Base-by-base conservation (phyloP, 2,329 filamentous ascomycete genomes). In the Arthroderma sp. region DNA sequence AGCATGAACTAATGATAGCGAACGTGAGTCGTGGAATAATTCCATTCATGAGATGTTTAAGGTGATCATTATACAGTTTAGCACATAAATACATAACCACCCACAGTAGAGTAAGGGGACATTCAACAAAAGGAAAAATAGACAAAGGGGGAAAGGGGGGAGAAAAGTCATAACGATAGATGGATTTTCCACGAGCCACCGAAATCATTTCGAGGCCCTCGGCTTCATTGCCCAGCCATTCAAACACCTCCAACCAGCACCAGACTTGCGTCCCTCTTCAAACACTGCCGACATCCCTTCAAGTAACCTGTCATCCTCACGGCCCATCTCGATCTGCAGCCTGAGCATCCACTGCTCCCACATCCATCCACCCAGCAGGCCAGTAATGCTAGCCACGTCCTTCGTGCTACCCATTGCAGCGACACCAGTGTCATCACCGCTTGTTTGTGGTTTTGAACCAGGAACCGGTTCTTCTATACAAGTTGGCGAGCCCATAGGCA, bases 291-390 rank as follows among this genome's bases (percentile, higher is more conserved):
- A 70, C 11, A 79, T 68, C 28, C 73, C 68, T 47, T 76, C 72
- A 42, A 79, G 56, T 43, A 75, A 61, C 47, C 64, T 68, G 39
- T 65, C 62, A 46, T 71, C 68, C 31, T 71, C 69, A 58, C 86
- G 80, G 28, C 84, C 83, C 58, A 86, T 91, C 69, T 95, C 88
- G 66, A 82, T 76, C 67, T 91, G 84, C 56, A 89, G 75, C 58
- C 86, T 85, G 53, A 95, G 68, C 62, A 96, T 75, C 91, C 91
- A 98, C 61, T 86, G 83, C 73, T 98, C 91, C 89, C 88, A 98
- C 61, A 81, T 80, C 80, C 87, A 91, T 28, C 83, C 81, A 4
- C 86, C 91, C 1, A 89, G 78, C 36, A 96, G 68, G 15, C 88
- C 88, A 8, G 84, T 83, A 52, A 94, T 71, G 54, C 76, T 79